Evolutionary conservation across 108 stramenopile species (phyloP).

Genomic region (Seminavis robusta): DNA sequence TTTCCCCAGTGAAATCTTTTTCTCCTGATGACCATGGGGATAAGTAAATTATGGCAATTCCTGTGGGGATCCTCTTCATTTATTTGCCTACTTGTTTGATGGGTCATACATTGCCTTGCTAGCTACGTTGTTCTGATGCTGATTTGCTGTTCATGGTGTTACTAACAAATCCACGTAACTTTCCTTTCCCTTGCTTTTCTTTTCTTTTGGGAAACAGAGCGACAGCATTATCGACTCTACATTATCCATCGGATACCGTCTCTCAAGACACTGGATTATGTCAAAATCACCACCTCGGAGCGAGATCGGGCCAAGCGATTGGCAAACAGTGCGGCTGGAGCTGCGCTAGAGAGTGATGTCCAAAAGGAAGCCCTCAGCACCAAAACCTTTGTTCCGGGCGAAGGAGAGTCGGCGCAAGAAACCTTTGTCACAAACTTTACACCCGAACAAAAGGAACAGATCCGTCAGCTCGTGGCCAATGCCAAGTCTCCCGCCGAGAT

Average conservation of each 20-base stretch:
- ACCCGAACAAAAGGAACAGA: constrained; percentile 68
- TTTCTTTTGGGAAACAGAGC: constrained; percentile 32
- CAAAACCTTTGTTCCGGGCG: constrained; percentile 83
- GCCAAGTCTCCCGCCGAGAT: constrained; percentile 69
- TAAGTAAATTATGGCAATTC: not conserved
- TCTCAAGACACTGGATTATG: constrained; percentile 72
- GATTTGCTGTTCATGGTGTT: too few species aligned
- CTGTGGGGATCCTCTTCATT: not conserved
- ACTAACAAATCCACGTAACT: too few species aligned
- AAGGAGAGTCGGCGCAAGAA: constrained; percentile 64
- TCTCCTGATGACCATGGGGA: not conserved
- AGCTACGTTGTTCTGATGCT: too few species aligned
- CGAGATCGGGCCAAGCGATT: constrained; percentile 71
- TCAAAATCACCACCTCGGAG: constrained; percentile 64
- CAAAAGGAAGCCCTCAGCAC: constrained; percentile 49
- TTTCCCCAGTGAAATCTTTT: not conserved
- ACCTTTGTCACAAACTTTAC: constrained; percentile 69
- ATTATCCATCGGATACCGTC: constrained; percentile 64
- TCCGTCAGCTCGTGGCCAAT: constrained; percentile 75
- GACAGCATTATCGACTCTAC: constrained; percentile 80
- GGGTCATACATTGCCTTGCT: not conserved
- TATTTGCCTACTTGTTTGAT: not conserved
- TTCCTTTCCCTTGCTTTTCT: too few species aligned
- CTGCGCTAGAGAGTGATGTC: constrained; percentile 77
- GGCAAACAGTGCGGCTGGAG: constrained; percentile 77